Conservation (phyloP, 108 stramenopile genomes). For the Schizochytrium sp. region DNA sequence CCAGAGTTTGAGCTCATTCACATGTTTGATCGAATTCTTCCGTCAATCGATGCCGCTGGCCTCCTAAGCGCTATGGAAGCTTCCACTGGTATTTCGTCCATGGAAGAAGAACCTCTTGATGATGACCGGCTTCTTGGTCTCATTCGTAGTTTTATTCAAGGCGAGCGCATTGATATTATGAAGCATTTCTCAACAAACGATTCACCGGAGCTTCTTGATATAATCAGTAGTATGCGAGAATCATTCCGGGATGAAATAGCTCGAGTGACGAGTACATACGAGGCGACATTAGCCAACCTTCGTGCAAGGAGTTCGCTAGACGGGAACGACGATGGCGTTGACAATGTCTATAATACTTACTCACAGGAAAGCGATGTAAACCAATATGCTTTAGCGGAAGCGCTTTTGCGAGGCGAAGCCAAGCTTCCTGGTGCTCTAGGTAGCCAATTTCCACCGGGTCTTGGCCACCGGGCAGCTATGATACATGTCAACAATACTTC, state of each 20-base stretch:
- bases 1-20: not conserved
- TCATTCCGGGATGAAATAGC: not conserved
- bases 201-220: not conserved
- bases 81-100: not conserved
- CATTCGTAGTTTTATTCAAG: not conserved
- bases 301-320: not conserved
- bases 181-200: not conserved
- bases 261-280: not conserved
- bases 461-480: slow-evolving; percentile 9
- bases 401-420: slow-evolving; percentile 17
- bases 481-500: not conserved
- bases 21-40: slow-evolving; percentile 20
- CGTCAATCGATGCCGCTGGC: slow-evolving; percentile 18
- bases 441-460: not conserved
- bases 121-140: not conserved
- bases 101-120: not conserved
- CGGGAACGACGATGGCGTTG: not conserved
- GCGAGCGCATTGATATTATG: not conserved
- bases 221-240: not conserved
- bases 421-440: not conserved
- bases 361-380: not conserved
- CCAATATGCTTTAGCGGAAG: not conserved
- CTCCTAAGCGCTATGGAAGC: not conserved
- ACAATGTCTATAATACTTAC: not conserved
- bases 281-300: not conserved